A percentile compares a stretch with the other conserved stretches of the same genome.
Evolutionary conservation across 2,329 filamentous ascomycete genomes (phyloP).

Genomic region (Stagonosporopsis cucurbitacearum): DNA sequence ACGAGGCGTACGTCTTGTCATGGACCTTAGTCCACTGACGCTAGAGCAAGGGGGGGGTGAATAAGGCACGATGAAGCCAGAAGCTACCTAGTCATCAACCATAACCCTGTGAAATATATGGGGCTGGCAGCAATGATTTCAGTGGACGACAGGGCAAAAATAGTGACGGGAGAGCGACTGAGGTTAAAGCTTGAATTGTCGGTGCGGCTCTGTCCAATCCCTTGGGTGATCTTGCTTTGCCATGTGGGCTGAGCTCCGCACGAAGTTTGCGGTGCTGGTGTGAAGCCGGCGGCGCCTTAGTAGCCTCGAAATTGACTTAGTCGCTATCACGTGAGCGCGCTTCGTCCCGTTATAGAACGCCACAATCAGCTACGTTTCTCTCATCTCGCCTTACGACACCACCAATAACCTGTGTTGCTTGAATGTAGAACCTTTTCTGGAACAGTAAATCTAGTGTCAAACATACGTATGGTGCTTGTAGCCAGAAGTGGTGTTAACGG

Average conservation of each 20-base stretch:
- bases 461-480: too few relatives aligned
- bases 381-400: constrained; percentile 11
- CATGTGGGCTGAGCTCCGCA: constrained; percentile 11
- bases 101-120: neutral
- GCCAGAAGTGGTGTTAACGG: neutral
- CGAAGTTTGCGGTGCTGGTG: constrained; percentile 5
- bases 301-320: neutral
- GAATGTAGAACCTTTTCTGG: neutral
- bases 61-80: constrained; percentile 3
- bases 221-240: constrained; percentile 6
- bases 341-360: constrained; percentile 2
- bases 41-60: constrained; percentile 19
- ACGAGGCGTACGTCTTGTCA: constrained; percentile 21
- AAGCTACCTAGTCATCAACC: neutral
- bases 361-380: constrained; percentile 4
- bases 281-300: constrained; percentile 1
- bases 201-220: constrained; percentile 14
- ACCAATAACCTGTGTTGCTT: neutral
- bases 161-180: constrained; percentile 28
- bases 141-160: constrained; percentile 17
- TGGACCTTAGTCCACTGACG: constrained; percentile 8
- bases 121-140: constrained; percentile 3
- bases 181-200: constrained; percentile 23
- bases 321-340: neutral
- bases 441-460: neutral